A percentile compares a stretch with the other conserved stretches of the same genome.
Evolutionary conservation across 768 basidiomycete genomes (phyloP).

Genomic region (Tremella yokohamensis): DNA sequence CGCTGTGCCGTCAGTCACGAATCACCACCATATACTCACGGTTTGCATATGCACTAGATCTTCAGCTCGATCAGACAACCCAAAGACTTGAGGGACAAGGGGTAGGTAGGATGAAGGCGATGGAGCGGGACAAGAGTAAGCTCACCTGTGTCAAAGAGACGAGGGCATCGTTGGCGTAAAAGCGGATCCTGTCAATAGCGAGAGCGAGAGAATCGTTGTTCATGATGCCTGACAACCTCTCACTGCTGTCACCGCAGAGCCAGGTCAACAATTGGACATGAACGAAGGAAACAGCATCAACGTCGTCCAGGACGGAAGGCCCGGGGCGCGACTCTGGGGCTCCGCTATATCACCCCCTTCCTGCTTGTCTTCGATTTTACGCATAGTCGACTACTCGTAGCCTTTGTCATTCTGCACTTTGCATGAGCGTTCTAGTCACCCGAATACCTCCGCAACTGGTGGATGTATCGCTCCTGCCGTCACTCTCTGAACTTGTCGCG

Average conservation of each 20-base stretch:
- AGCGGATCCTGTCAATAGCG: conserved; percentile 47
- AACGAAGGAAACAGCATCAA: no score
- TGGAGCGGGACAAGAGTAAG: no score
- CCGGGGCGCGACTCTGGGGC: no score
- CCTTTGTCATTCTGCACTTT: no score
- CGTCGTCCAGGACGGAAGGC: no score
- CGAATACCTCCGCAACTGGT: no score
- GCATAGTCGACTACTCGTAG: no score
- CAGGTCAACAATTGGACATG: no score
- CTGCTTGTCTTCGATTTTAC: no score
- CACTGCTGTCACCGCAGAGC: no score
- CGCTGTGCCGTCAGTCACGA: conserved; percentile 18
- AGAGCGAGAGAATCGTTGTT: conserved; percentile 45
- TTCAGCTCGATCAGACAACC: no score
- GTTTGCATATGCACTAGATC: conserved; percentile 42
- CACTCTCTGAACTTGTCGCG: background rate
- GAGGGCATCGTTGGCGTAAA: conserved; percentile 49
- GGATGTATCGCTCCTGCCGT: background rate
- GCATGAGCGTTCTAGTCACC: background rate
- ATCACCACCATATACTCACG: conserved; percentile 55
- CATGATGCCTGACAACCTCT: background rate
- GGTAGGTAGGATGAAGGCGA: conserved; percentile 2
- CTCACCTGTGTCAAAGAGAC: conserved; percentile 44
- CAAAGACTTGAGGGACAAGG: background rate
- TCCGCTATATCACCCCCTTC: no score